Percentiles rank a stretch among this genome's conserved stretches.
phyloP scores from a whole-genome alignment of 1,139 yeast species.

The Saccharomyces hybrid region DNA sequence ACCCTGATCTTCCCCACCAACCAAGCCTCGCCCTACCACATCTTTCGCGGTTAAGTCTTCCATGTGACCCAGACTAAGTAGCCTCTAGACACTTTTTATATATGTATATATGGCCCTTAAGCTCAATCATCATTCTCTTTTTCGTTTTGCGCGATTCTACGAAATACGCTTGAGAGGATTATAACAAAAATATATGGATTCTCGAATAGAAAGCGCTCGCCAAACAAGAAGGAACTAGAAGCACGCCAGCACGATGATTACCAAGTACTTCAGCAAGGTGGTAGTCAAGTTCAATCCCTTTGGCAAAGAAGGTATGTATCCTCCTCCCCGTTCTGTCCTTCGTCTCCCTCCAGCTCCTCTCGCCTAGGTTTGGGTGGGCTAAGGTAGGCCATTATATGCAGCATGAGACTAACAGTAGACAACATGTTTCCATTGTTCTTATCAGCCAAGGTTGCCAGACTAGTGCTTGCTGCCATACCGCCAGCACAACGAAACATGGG shows the following conservation, averaged over 20 bases:
- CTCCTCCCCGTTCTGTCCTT: neutral
- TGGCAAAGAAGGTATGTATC: constrained; percentile 48
- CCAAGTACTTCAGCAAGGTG: constrained; percentile 74
- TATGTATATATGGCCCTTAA: neutral
- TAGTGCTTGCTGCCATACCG: constrained; percentile 75
- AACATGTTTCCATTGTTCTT: neutral
- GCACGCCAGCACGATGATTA: constrained; percentile 48
- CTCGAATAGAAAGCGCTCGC: neutral
- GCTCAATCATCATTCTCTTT: neutral
- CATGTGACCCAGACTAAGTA: neutral
- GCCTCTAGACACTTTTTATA: neutral
- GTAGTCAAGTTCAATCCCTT: constrained; percentile 74
- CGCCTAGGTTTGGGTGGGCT: neutral
- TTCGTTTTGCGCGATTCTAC: neutral
- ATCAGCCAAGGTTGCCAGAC: constrained; percentile 67
- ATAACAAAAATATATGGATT: neutral
- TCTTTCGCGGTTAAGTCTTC: constrained; percentile 29
- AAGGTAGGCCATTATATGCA: neutral
- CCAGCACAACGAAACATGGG: constrained; percentile 51
- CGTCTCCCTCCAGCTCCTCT: too few relatives aligned
- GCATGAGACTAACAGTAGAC: neutral
- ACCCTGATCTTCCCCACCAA: constrained; percentile 66
- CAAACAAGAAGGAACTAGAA: neutral
- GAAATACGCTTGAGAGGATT: neutral
- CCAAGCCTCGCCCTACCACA: constrained; percentile 69